These are phyloP conservation scores for Lyophyllum atratum DNA, from an alignment of 768 basidiomycete genomes.

Conservation along the genomic window DNA sequence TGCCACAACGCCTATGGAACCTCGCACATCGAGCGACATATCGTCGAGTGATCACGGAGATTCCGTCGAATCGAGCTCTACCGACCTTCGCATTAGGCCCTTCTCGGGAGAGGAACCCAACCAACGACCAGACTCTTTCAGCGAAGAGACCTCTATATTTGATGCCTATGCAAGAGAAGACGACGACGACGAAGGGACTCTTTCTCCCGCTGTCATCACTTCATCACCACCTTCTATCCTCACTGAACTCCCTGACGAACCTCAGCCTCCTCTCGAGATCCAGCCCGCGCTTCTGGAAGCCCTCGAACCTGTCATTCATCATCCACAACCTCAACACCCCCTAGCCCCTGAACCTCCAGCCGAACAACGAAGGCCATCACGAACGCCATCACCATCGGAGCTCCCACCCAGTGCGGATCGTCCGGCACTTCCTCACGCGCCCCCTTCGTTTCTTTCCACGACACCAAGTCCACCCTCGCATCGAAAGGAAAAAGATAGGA, in stretches of 20 bases:
- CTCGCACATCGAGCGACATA: conserved; percentile 68
- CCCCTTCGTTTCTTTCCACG: conserved; percentile 31
- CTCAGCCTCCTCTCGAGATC: conserved; percentile 25
- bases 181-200: conserved; percentile 53
- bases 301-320: conserved; percentile 52
- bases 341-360: conserved; percentile 41
- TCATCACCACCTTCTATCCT: conserved; percentile 28
- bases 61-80: conserved; percentile 35
- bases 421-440: conserved; percentile 27
- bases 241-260: conserved; percentile 18
- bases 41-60: conserved; percentile 74
- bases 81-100: conserved; percentile 39
- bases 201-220: conserved; percentile 29
- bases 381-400: conserved; percentile 62
- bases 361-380: conserved; percentile 40
- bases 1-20: conserved; percentile 34
- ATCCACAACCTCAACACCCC: conserved; percentile 65
- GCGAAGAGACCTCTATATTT: conserved; percentile 81
- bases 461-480: conserved; percentile 34
- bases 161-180: conserved; percentile 73
- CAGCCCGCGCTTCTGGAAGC: conserved; percentile 35
- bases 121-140: conserved; percentile 70
- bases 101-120: conserved; percentile 48
- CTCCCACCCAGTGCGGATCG: conserved; percentile 26
- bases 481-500: conserved; percentile 76